Base-by-base conservation (phyloP, 192 early-diverging fungal genomes). In the Coemansia sp. region DNA sequence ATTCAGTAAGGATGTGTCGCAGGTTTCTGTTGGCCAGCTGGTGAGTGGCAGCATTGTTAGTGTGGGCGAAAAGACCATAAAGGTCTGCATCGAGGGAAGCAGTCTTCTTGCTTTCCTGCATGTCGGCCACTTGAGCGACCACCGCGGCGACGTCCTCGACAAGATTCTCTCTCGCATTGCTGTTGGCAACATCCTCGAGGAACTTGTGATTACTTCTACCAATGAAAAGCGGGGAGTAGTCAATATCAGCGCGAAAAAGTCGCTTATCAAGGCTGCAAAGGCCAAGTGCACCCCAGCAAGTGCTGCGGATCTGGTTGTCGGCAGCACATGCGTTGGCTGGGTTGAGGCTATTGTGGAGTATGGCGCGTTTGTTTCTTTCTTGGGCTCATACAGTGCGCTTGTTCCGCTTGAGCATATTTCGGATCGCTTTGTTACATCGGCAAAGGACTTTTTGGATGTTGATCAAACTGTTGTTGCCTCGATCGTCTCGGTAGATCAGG, bases 391-490 rank as follows among this genome's bases (percentile, higher is more conserved):
- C 8, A 71, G 76, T 26, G 91, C 85, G n/a, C 67, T 90, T 46
- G 91, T 87, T n/a, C 70, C 70, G 21, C 45, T 82, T 39, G 72
- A 77, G 46, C 72, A 82, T 64, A 56, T 91, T 32, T 87, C 91
- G 6, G 91, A 93, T 67, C 69, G 76, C 43, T 92, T 78, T 65
- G 84, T 94, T 0, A 67, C 89, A 9, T 69, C 78, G 4, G 72
- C 88, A 1, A 71, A 75, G 46, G 86, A 88, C 13, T 51, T 74
- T 21, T 86, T 92, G 57, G 54, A 78, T 39, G 61, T 59, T 22
- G 85, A 88, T 55, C 93, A 95, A 70, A 90, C 90, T 13, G 92
- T 95, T 8, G 41, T 92, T 41, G 87, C 85, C 10, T 72, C 62
- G 39, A 80, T 95, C n/a, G 63, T 68, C 49, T 71, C 65, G 39